A percentile compares a stretch with the other conserved stretches of the same genome.
Evolutionary conservation across 768 basidiomycete species (phyloP).

Genomic region (Hygrophoropsis aurantiaca): DNA sequence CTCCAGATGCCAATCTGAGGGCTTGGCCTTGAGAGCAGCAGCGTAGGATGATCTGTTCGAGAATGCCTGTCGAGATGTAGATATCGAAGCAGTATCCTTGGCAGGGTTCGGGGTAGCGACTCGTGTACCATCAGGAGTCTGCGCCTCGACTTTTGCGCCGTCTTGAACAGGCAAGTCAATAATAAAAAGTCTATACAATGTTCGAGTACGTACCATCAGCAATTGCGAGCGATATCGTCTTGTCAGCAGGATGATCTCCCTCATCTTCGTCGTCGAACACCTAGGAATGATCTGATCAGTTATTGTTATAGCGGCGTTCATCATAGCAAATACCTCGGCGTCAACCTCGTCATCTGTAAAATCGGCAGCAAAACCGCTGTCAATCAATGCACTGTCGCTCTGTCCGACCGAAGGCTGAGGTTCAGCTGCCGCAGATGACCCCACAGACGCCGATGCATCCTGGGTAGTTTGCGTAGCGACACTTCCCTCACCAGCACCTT

Average conservation of each 20-base stretch:
- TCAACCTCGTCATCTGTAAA: slow-evolving; percentile 87
- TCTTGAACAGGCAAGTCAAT: slow-evolving; percentile 44
- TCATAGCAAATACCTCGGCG: slow-evolving; percentile 50
- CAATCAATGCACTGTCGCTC: slow-evolving; percentile 55
- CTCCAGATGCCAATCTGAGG: slow-evolving; percentile 95
- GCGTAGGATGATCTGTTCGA: slow-evolving; percentile 75
- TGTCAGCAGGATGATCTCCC: slow-evolving; percentile 70
- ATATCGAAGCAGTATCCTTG: slow-evolving; percentile 39
- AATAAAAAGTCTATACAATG: slow-evolving; percentile 1
- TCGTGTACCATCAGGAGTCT: slow-evolving; percentile 95
- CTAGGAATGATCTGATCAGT: slow-evolving; percentile 24
- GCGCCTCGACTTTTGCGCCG: slow-evolving; percentile 91
- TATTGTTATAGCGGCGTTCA: background rate
- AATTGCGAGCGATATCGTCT: slow-evolving; percentile 83
- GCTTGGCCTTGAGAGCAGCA: slow-evolving; percentile 88
- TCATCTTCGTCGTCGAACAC: slow-evolving; percentile 89
- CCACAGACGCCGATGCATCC: slow-evolving; percentile 14
- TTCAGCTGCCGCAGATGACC: slow-evolving; percentile 28
- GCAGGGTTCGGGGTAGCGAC: slow-evolving; percentile 80
- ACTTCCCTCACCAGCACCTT: slow-evolving; percentile 11
- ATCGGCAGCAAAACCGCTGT: slow-evolving; percentile 67
- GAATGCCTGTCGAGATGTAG: slow-evolving; percentile 31
- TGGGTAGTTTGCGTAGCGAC: slow-evolving; percentile 13
- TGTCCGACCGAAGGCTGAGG: slow-evolving; percentile 13
- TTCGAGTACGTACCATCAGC: slow-evolving; percentile 57